Evolutionary conservation across 2,329 filamentous ascomycete species (phyloP).

Genomic region (Cercospora citrullina): DNA sequence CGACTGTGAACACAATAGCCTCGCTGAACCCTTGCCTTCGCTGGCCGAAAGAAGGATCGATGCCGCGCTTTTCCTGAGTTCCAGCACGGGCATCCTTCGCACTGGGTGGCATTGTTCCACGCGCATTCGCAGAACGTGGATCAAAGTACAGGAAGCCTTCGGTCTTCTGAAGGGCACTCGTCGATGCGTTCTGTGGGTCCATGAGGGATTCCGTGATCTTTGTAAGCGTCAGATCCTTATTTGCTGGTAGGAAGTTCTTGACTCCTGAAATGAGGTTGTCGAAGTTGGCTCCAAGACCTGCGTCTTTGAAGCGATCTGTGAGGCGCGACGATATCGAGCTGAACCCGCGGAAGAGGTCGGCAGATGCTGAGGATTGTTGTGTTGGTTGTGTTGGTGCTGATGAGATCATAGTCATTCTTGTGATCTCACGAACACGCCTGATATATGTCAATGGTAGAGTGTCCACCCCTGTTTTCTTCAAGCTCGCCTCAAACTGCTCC

Average conservation of each 20-base stretch:
- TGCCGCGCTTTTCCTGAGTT: conserved; percentile 40
- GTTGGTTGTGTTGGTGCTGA: conserved; percentile 68
- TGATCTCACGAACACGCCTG: conserved; percentile 86
- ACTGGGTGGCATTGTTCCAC: conserved; percentile 84
- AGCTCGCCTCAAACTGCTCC: conserved; percentile 79
- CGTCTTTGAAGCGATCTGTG: conserved; percentile 91
- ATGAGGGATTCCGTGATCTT: conserved; percentile 98
- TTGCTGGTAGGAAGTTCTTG: conserved; percentile 95
- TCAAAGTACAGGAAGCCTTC: conserved; percentile 98
- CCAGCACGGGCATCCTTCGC: conserved; percentile 49
- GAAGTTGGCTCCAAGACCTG: conserved; percentile 81
- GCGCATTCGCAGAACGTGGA: conserved; percentile 85
- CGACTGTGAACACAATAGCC: conserved; percentile 50
- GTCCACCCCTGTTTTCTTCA: conserved; percentile 74
- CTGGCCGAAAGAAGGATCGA: conserved; percentile 30
- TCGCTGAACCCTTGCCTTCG: conserved; percentile 42
- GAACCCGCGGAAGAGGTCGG: conserved; percentile 89
- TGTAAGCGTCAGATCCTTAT: conserved; percentile 92
- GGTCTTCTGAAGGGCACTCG: conserved; percentile 91
- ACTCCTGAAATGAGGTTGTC: conserved; percentile 93
- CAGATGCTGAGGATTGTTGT: conserved; percentile 60
- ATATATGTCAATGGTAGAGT: conserved; percentile 80
- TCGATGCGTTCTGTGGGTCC: conserved; percentile 87
- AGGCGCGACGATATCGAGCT: conserved; percentile 87
- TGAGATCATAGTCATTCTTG: conserved; percentile 96